Evolutionary conservation across 2,329 filamentous ascomycete genomes (phyloP).

Genomic region (Colletotrichum agaves): DNA sequence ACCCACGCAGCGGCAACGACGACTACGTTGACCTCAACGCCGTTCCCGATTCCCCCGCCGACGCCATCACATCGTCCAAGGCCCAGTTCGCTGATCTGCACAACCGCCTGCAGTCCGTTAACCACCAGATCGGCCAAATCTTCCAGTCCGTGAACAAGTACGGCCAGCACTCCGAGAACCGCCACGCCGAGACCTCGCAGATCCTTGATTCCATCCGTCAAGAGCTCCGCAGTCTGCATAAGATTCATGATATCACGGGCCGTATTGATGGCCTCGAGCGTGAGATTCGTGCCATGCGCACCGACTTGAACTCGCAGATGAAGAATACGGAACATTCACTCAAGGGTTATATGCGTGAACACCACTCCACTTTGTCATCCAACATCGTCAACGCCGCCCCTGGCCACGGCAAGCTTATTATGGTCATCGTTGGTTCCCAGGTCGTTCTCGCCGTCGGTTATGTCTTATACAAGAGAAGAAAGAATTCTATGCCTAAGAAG

Average conservation of each 20-base stretch:
- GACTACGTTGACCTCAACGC: conserved; percentile 51
- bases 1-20: conserved; percentile 41
- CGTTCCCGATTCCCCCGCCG: conserved; percentile 60
- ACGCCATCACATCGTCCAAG: conserved; percentile 59
- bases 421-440: conserved; percentile 80
- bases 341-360: conserved; percentile 62
- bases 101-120: conserved; percentile 80
- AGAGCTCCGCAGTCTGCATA: conserved; percentile 57
- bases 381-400: conserved; percentile 60
- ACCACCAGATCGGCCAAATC: conserved; percentile 74
- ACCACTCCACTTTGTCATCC: conserved; percentile 61
- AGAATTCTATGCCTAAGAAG: conserved; percentile 86
- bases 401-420: conserved; percentile 67
- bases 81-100: conserved; percentile 86
- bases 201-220: conserved; percentile 59
- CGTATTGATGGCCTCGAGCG: conserved; percentile 65
- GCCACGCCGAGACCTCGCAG: conserved; percentile 64
- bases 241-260: conserved; percentile 54
- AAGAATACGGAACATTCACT: conserved; percentile 62
- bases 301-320: conserved; percentile 62
- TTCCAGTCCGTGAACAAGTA: conserved; percentile 66
- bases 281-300: conserved; percentile 68
- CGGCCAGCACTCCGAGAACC: conserved; percentile 63
- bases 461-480: conserved; percentile 81
- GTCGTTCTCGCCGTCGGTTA: conserved; percentile 75